phyloP scores from a whole-genome alignment of 2,329 filamentous ascomycete species.

The Diaporthe aspalathi region DNA sequence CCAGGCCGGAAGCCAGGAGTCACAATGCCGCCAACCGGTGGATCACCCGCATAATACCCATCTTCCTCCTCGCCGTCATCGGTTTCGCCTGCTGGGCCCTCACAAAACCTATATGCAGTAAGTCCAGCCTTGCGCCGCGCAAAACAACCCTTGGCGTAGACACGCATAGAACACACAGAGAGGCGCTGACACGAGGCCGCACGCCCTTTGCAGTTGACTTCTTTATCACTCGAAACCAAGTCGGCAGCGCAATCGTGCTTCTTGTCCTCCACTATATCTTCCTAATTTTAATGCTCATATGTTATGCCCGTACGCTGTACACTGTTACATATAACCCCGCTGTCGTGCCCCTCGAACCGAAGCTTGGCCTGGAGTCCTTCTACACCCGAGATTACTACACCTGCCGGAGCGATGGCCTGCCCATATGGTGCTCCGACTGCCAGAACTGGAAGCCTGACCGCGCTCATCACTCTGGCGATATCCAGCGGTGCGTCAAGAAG shows the following conservation, averaged over 20 bases:
- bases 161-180: background rate
- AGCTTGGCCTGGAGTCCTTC: slow-evolving; percentile 77
- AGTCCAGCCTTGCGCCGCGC: slow-evolving; percentile 48
- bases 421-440: slow-evolving; percentile 87
- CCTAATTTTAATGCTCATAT: slow-evolving; percentile 71
- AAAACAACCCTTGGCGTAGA: background rate
- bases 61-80: slow-evolving; percentile 73
- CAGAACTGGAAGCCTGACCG: slow-evolving; percentile 90
- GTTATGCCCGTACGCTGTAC: slow-evolving; percentile 78
- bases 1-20: slow-evolving; percentile 45
- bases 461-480: slow-evolving; percentile 85
- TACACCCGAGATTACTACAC: slow-evolving; percentile 87
- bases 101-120: slow-evolving; percentile 75
- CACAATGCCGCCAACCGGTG: slow-evolving; percentile 62
- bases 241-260: slow-evolving; percentile 73
- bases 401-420: slow-evolving; percentile 85
- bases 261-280: slow-evolving; percentile 80
- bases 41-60: slow-evolving; percentile 75
- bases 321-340: slow-evolving; percentile 78
- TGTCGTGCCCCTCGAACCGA: slow-evolving; percentile 73
- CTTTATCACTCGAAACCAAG: slow-evolving; percentile 65
- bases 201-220: slow-evolving; percentile 71
- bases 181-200: slow-evolving; percentile 12
- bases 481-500: slow-evolving; percentile 83
- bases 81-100: slow-evolving; percentile 79